These are phyloP conservation scores for Talaromyces amestolkiae DNA, from an alignment of 2,329 filamentous ascomycete species.

Conservation along the genomic window DNA sequence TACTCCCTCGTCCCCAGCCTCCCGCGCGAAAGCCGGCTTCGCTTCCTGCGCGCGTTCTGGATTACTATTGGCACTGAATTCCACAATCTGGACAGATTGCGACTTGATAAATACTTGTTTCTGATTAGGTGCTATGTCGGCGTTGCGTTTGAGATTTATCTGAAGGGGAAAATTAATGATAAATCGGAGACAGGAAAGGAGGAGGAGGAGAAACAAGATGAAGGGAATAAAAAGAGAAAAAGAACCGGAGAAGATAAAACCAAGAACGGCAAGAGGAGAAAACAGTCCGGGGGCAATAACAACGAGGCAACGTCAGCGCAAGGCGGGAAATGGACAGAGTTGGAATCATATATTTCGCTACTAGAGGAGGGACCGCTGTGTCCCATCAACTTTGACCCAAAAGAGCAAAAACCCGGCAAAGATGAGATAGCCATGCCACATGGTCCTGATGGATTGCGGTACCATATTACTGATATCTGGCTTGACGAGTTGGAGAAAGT, in stretches of 20 bases:
- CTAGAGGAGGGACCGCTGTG: constrained; percentile 41
- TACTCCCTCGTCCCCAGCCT: constrained; percentile 62
- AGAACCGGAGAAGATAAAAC: constrained; percentile 24
- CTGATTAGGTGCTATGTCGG: constrained; percentile 76
- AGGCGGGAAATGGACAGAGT: constrained; percentile 30
- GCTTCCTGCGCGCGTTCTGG: constrained; percentile 66
- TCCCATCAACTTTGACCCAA: constrained; percentile 40
- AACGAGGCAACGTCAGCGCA: constrained; percentile 3
- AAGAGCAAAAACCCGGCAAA: constrained; percentile 23
- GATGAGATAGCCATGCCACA: constrained; percentile 42
- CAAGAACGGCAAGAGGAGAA: constrained; percentile 23
- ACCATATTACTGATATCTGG: constrained; percentile 88
- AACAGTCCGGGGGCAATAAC: constrained; percentile 21
- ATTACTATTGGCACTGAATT: constrained; percentile 67
- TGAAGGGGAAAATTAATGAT: constrained; percentile 29
- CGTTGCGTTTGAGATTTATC: constrained; percentile 58
- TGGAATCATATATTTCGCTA: constrained; percentile 40
- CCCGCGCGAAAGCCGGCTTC: constrained; percentile 46
- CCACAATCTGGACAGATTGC: constrained; percentile 67
- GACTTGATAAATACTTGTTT: constrained; percentile 90
- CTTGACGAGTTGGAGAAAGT: constrained; percentile 81
- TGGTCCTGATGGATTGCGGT: constrained; percentile 77
- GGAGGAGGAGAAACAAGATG: constrained; percentile 18
- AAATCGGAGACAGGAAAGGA: constrained; percentile 10
- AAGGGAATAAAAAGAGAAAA: constrained; percentile 35